A percentile compares a stretch with the other conserved stretches of the same genome.
phyloP scores from a whole-genome alignment of 345 rosid species.

The Excoecaria agallocha region DNA sequence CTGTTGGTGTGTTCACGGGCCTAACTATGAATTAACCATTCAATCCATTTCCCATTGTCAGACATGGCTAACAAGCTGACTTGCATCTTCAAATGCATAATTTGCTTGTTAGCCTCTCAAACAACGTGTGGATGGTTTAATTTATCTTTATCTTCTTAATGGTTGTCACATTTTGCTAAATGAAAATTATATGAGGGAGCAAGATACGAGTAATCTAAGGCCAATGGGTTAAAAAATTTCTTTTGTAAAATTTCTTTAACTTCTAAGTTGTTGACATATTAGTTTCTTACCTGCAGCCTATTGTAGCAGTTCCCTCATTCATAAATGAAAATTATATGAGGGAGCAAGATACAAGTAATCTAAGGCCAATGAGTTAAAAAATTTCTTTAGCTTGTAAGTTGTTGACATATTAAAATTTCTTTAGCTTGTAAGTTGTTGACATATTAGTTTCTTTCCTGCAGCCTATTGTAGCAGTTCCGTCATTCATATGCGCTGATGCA shows the following conservation, averaged over 20 bases:
- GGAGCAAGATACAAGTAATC: not conserved
- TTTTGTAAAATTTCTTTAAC: not conserved
- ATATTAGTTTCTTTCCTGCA: constrained; percentile 31
- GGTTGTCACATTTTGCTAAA: not conserved
- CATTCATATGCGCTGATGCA: constrained; percentile 95
- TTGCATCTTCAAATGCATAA: not conserved
- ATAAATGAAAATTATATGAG: constrained; percentile 31
- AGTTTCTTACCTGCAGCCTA: constrained; percentile 54
- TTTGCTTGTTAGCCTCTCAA: not conserved
- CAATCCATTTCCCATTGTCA: not conserved
- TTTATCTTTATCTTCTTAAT: too few relatives aligned
- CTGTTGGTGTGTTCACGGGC: not conserved
- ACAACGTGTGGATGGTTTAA: not conserved
- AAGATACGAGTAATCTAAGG: not conserved
- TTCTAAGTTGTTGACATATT: not conserved
- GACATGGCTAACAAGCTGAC: not conserved
- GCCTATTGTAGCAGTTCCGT: constrained; percentile 98
- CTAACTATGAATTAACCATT: not conserved
- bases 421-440: constrained; percentile 3
- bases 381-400: not conserved
- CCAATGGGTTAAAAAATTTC: not conserved
- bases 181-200: not conserved
- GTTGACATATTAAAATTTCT: not conserved
- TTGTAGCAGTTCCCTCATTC: constrained; percentile 96
- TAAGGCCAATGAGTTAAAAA: not conserved